Evolutionary conservation across 768 basidiomycete species (phyloP).

Genomic region (Saitozyma podzolica): DNA sequence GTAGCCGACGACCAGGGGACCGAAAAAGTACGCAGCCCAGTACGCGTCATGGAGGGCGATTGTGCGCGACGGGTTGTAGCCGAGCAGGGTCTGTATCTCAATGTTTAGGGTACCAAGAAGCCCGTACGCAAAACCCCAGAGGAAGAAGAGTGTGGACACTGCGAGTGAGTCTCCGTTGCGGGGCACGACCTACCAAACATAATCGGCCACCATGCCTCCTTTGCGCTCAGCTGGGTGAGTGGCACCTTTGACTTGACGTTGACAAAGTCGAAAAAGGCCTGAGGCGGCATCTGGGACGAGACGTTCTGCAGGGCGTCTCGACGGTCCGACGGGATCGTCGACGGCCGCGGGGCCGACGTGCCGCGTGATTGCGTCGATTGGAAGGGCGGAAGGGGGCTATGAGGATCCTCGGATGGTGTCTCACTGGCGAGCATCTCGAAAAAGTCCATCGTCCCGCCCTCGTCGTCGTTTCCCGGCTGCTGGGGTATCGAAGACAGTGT

Average conservation of each 20-base stretch:
- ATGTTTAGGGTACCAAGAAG: constrained; percentile 41
- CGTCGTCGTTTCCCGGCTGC: neutral
- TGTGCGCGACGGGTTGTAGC: constrained; percentile 20
- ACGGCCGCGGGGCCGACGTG: neutral
- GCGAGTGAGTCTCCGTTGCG: neutral
- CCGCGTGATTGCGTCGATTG: constrained; percentile 1
- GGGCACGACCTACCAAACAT: constrained; percentile 29
- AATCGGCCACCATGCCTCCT: constrained; percentile 39
- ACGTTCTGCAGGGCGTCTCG: neutral
- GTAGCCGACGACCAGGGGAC: constrained; percentile 35
- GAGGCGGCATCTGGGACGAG: constrained; percentile 16
- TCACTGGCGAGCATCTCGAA: constrained; percentile 7
- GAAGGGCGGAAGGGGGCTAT: neutral
- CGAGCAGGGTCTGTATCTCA: constrained; percentile 29
- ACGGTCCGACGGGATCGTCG: neutral
- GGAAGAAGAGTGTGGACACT: constrained; percentile 41
- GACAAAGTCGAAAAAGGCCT: constrained; percentile 44
- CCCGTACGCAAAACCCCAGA: constrained; percentile 48
- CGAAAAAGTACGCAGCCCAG: constrained; percentile 39
- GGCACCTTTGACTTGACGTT: constrained; percentile 30
- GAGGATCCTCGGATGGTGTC: neutral
- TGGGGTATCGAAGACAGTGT: neutral
- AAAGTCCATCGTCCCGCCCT: constrained; percentile 9
- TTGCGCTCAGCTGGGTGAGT: constrained; percentile 27
- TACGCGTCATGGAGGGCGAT: constrained; percentile 40